Evolutionary conservation across 2,329 filamentous ascomycete genomes (phyloP).

Genomic region (Tolypocladium album): DNA sequence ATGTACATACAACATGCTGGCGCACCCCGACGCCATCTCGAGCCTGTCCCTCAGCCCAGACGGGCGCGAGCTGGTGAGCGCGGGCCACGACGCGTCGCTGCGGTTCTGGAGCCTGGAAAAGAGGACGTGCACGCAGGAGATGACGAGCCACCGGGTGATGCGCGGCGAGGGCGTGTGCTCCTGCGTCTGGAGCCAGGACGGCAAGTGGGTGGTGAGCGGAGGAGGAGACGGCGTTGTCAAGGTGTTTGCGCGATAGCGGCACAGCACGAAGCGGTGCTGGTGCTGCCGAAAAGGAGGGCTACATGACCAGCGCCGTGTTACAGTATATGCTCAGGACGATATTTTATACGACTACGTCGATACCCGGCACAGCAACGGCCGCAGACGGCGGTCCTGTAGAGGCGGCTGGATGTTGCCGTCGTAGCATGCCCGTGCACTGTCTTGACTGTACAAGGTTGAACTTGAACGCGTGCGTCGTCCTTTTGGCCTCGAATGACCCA

Average conservation of each 20-base stretch:
- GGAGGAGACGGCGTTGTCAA: slow-evolving; percentile 95
- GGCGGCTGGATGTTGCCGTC: too few species aligned
- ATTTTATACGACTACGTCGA: slow-evolving; percentile 11
- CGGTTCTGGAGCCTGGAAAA: slow-evolving; percentile 98
- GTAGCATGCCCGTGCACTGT: too few species aligned
- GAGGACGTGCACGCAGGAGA: slow-evolving; percentile 87
- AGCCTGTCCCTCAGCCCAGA: slow-evolving; percentile 86
- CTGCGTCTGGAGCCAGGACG: slow-evolving; percentile 93
- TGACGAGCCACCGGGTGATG: slow-evolving; percentile 89
- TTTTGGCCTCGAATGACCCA: not conserved
- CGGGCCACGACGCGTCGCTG: slow-evolving; percentile 88
- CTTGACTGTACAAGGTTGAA: too few species aligned
- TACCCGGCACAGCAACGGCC: slow-evolving; percentile 16
- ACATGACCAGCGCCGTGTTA: slow-evolving; percentile 1
- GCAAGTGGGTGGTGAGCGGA: slow-evolving; percentile 85
- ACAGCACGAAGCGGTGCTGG: not conserved
- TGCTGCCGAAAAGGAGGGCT: not conserved
- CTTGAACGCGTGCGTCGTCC: too few species aligned
- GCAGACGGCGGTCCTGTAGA: too few species aligned
- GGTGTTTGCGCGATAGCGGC: slow-evolving; percentile 56
- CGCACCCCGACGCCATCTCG: slow-evolving; percentile 87
- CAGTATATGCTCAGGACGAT: slow-evolving; percentile 7
- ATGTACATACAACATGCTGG: slow-evolving; percentile 98
- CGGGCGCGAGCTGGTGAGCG: slow-evolving; percentile 86
- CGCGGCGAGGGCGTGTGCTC: slow-evolving; percentile 89